Evolutionary conservation across 495 filamentous ascomycete species (phyloP).

Genomic region (Tuber umbilicatum): DNA sequence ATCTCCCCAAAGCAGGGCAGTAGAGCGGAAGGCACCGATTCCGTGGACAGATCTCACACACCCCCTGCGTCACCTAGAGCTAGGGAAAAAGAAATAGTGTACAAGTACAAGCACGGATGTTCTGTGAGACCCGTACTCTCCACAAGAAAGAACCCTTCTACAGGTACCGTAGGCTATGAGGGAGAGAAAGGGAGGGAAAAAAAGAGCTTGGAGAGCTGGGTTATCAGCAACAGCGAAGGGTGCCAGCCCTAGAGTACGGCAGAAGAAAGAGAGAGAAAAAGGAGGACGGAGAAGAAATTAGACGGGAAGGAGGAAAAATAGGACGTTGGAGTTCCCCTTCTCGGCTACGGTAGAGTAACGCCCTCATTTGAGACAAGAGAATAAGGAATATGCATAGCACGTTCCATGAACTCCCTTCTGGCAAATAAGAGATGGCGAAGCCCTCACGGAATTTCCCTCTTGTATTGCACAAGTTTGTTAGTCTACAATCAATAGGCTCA

Average conservation of each 20-base stretch:
- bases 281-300: background rate
- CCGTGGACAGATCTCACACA: background rate
- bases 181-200: background rate
- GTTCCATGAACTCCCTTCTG: too few relatives aligned
- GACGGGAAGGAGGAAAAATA: background rate
- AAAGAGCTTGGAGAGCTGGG: background rate
- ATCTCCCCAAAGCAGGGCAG: background rate
- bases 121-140: background rate
- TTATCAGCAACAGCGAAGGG: background rate
- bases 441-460: too few relatives aligned
- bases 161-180: too few relatives aligned
- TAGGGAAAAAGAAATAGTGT: background rate
- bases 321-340: background rate
- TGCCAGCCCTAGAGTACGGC: background rate
- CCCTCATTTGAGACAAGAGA: background rate
- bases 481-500: too few relatives aligned
- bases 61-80: background rate
- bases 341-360: background rate
- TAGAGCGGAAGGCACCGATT: background rate
- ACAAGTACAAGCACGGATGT: too few relatives aligned
- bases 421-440: too few relatives aligned
- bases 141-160: background rate
- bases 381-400: conserved; percentile 6
- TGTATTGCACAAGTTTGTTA: too few relatives aligned
- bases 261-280: background rate